Conservation (phyloP, 176 grass and related monocot genomes). For the Secale cereale region DNA sequence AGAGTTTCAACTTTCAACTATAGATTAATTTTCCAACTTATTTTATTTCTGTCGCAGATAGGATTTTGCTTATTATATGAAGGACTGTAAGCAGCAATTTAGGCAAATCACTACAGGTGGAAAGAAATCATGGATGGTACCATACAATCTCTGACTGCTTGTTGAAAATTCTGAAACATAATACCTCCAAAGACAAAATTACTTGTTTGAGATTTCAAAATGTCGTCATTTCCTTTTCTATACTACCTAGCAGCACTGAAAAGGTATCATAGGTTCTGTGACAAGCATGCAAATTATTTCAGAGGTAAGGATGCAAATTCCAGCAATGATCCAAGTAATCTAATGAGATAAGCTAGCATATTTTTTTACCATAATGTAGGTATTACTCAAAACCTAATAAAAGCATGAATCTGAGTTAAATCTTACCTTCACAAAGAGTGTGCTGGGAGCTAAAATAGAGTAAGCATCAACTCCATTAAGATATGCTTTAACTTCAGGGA, state of each 20-base stretch:
- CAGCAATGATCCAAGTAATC: not conserved
- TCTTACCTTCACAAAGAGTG: conserved; percentile 89
- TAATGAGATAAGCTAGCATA: not conserved
- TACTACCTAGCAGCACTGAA: not conserved
- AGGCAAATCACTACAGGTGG: not conserved
- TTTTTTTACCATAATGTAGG: not conserved
- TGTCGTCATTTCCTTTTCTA: not conserved
- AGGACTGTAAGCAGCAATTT: not conserved
- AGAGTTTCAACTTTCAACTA: not conserved
- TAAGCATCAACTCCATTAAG: conserved; percentile 95
- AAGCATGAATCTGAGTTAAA: not conserved
- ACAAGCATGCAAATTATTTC: not conserved
- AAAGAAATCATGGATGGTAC: not conserved
- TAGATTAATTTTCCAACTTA: not conserved
- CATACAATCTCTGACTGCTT: not conserved
- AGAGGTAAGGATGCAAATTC: not conserved
- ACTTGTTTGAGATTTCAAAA: not conserved
- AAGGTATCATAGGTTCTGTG: not conserved
- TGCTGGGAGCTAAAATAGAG: conserved; percentile 93
- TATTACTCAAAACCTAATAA: not conserved
- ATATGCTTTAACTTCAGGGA: conserved; percentile 99
- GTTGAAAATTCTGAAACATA: not conserved
- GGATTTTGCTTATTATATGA: not conserved
- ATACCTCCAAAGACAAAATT: not conserved
- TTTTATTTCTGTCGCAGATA: not conserved